A percentile compares a stretch with the other conserved stretches of the same genome.
Evolutionary conservation across 1,139 yeast genomes (phyloP).

Genomic region (Ogataea hybrid): DNA sequence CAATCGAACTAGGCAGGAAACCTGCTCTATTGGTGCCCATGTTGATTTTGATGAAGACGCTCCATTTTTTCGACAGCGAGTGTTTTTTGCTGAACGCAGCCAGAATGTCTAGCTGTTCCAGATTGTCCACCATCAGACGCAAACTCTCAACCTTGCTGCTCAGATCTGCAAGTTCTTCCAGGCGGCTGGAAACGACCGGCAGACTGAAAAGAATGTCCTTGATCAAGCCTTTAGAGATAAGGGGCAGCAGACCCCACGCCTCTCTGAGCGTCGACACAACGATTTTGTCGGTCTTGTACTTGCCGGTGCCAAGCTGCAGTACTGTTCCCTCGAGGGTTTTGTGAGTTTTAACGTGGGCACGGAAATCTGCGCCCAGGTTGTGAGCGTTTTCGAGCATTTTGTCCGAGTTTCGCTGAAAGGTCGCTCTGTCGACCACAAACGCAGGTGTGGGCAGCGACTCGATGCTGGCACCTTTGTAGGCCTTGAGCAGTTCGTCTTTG

Average conservation of each 20-base stretch:
- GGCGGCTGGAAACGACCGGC: conserved; percentile 54
- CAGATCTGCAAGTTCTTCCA: conserved; percentile 50
- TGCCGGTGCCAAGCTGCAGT: conserved; percentile 43
- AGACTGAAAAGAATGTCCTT: conserved; percentile 66
- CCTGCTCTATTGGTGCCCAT: conserved; percentile 71
- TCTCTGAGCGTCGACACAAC: conserved; percentile 74
- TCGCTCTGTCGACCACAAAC: conserved; percentile 41
- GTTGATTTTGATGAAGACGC: conserved; percentile 54
- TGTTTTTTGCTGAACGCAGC: conserved; percentile 34
- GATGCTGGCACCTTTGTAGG: conserved; percentile 32
- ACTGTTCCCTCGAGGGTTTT: conserved; percentile 51
- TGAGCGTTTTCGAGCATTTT: conserved; percentile 39
- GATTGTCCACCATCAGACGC: conserved; percentile 61
- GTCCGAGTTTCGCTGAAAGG: conserved; percentile 38
- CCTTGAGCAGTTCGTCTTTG: conserved; percentile 23
- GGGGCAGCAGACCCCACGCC: conserved; percentile 48
- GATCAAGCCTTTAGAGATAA: conserved; percentile 44
- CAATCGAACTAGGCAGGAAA: conserved; percentile 27
- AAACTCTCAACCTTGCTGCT: conserved; percentile 41
- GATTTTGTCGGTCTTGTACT: conserved; percentile 42
- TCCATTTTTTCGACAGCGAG: conserved; percentile 42
- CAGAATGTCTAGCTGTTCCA: conserved; percentile 52
- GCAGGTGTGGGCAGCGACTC: conserved; percentile 55
- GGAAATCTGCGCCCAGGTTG: conserved; percentile 37
- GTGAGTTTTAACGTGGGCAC: conserved; percentile 79